These are phyloP conservation scores for Meripilus lineatus DNA, from an alignment of 1,284 basidiomycete genomes.

Conservation along the genomic window DNA sequence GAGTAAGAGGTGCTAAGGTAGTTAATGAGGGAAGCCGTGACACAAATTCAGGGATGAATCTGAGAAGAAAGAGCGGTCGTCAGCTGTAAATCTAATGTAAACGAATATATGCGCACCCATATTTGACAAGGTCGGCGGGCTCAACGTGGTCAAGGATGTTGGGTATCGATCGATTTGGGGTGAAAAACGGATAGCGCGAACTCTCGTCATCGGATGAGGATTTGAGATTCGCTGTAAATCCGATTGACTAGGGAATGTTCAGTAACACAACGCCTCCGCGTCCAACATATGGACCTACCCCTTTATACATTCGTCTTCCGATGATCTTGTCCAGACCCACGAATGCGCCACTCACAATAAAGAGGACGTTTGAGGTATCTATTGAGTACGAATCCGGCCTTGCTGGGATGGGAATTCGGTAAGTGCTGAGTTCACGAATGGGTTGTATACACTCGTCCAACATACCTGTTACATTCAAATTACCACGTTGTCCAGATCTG, in stretches of 20 bases:
- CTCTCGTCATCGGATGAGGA: slow-evolving; percentile 30
- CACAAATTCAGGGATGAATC: slow-evolving; percentile 93
- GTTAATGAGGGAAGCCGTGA: slow-evolving; percentile 88
- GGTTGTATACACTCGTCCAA: neutral
- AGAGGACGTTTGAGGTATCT: slow-evolving; percentile 86
- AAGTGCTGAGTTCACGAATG: neutral
- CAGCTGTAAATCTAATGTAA: neutral
- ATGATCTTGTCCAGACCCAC: slow-evolving; percentile 87
- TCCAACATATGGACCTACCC: slow-evolving; percentile 46
- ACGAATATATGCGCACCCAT: slow-evolving; percentile 52
- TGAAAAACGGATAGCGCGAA: slow-evolving; percentile 60
- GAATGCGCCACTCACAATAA: slow-evolving; percentile 91
- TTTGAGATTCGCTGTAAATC: slow-evolving; percentile 73
- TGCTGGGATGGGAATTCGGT: slow-evolving; percentile 31
- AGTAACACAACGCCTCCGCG: neutral
- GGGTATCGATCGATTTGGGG: slow-evolving; percentile 51
- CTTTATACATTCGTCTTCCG: slow-evolving; percentile 74
- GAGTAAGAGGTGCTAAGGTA: slow-evolving; percentile 70
- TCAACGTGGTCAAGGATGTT: slow-evolving; percentile 65
- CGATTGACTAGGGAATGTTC: slow-evolving; percentile 62
- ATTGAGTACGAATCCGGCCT: slow-evolving; percentile 69
- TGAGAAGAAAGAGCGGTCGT: slow-evolving; percentile 22
- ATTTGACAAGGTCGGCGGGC: slow-evolving; percentile 79
- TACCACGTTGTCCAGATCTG: slow-evolving; percentile 34
- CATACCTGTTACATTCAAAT: slow-evolving; percentile 7